Evolutionary conservation across 495 filamentous ascomycete species (phyloP).

Genomic region (Jackrogersella minutella): DNA sequence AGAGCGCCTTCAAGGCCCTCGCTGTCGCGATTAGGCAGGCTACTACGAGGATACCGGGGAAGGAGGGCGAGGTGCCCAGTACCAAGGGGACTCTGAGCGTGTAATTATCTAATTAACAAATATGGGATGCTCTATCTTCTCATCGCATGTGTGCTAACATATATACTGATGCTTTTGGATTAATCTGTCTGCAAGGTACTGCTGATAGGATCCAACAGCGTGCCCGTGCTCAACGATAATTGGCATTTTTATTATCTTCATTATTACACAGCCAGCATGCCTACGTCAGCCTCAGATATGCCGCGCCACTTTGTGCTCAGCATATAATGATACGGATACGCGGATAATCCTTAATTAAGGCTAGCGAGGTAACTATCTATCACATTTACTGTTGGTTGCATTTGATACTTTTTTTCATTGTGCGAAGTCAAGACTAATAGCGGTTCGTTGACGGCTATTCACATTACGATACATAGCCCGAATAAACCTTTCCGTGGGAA

Average conservation of each 20-base stretch:
- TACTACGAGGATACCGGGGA: conserved; percentile 73
- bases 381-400: neutral
- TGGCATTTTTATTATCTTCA: too few relatives aligned
- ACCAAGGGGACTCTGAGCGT: conserved; percentile 84
- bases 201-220: too few relatives aligned
- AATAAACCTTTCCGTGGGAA: neutral
- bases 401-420: neutral
- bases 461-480: conserved; percentile 1
- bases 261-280: too few relatives aligned
- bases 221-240: too few relatives aligned
- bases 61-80: conserved; percentile 90
- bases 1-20: conserved; percentile 97
- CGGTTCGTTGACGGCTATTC: neutral
- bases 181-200: too few relatives aligned
- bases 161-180: too few relatives aligned
- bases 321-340: too few relatives aligned
- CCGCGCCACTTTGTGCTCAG: too few relatives aligned
- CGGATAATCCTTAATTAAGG: neutral
- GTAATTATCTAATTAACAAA: conserved; percentile 26
- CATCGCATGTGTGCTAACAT: too few relatives aligned
- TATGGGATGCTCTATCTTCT: neutral
- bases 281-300: too few relatives aligned
- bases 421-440: neutral
- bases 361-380: neutral
- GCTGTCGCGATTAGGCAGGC: conserved; percentile 84